Percentiles rank a stretch among this genome's conserved stretches.
Evolutionary conservation across 2,329 filamentous ascomycete species (phyloP).

Genomic region (Cladosporium velox): DNA sequence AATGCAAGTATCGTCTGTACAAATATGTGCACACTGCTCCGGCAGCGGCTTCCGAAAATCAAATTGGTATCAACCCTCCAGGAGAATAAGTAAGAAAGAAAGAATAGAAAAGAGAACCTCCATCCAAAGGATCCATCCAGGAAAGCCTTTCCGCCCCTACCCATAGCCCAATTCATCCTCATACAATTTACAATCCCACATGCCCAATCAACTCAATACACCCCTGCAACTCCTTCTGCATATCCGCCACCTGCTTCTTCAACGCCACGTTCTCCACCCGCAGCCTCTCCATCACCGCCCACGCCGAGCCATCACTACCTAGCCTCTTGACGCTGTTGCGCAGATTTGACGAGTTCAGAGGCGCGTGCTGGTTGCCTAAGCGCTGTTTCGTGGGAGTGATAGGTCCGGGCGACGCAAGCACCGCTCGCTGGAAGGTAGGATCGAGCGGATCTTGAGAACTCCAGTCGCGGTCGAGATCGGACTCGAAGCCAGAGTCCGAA

Average conservation of each 20-base stretch:
- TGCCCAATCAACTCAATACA: conserved; percentile 54
- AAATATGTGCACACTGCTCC: not conserved
- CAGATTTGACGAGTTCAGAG: conserved; percentile 10
- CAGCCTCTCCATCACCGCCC: conserved; percentile 55
- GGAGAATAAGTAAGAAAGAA: not conserved
- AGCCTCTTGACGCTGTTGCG: conserved; percentile 34
- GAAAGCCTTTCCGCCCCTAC: not conserved
- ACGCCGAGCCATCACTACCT: conserved; percentile 48
- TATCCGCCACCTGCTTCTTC: conserved; percentile 53
- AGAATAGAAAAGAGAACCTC: not conserved
- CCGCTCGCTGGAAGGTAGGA: conserved; percentile 50
- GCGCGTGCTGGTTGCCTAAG: conserved; percentile 7
- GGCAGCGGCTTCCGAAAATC: not conserved
- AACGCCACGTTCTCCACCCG: conserved; percentile 58
- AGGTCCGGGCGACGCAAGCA: conserved; percentile 42
- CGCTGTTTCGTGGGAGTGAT: conserved; percentile 31
- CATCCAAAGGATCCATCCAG: not conserved
- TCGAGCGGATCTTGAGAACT: conserved; percentile 9
- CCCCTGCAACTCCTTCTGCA: conserved; percentile 59
- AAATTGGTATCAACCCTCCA: conserved; percentile 4
- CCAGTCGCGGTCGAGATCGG: conserved; percentile 54
- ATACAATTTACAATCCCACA: conserved; percentile 9
- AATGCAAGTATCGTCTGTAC: conserved; percentile 2
- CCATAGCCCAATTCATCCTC: not conserved
- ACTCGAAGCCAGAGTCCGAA: conserved; percentile 62